Evolutionary conservation across 2,329 filamentous ascomycete genomes (phyloP), one percentile per base, ranked within the genome.

Genomic region (Pseudogymnoascus sp.): DNA sequence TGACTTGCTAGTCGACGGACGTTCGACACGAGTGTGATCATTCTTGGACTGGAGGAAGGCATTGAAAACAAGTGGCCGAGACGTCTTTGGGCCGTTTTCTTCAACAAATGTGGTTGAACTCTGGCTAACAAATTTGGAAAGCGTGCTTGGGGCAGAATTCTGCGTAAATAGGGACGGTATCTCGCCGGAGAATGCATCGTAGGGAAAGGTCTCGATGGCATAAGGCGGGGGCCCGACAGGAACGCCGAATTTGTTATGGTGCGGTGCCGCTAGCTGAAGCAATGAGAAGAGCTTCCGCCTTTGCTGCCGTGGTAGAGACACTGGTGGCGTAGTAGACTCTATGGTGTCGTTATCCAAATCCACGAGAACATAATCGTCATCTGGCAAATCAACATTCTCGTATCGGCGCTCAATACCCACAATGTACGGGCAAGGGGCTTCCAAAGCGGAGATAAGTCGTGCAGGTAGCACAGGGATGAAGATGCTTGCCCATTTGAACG

Each of bases 401-500:
- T 97, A 97, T 64, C 93, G 86, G 68, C 93, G 85, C 77, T 99
- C 95, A 64, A 99, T 91, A 59, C 95, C 95, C 47, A 97, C 91
- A 68, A 99, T 96, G 71, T 97, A 99, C 0, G 95, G 95, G 70
- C 95, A 97, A 2, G 93, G 93, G 0, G 93, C 93, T 70, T 97
- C 95, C 16, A 99, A 82, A 2, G 92, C 93, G 62, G 95, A 93
- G 8, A 99, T 82, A 21, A 99, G 80, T 37, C 93, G 86, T 7
- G 91, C 90, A 5, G 93, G 93, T 7, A 99, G 82, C 35, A 97
- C 83, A 1, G 93, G 93, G 67, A 97, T 97, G 73, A 96, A 92
- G 59, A 97, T 91, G 69, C 93, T 96, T 2, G 90, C 86, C 93
- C 95, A 97, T 67, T 91, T 89, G 61, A 97, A 79, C 6, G 93